phyloP scores from a whole-genome alignment of 805 yeast species.

The Soucietia sequanensis region DNA sequence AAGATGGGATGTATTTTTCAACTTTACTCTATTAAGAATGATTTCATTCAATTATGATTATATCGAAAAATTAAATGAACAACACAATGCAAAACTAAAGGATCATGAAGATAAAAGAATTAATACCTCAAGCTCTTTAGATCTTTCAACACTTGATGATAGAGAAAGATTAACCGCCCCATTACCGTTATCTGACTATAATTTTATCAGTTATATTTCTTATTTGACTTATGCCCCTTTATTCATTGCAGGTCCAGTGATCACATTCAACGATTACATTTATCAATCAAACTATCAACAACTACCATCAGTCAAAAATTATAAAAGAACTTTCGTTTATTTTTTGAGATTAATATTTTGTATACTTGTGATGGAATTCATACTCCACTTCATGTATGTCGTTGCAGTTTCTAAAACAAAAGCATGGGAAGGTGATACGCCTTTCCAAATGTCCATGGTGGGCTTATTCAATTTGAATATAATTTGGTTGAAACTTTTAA shows the following conservation, averaged over 20 bases:
- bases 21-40: constrained; percentile 82
- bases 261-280: constrained; percentile 88
- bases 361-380: constrained; percentile 81
- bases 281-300: constrained; percentile 62
- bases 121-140: constrained; percentile 4
- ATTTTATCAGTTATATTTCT: constrained; percentile 63
- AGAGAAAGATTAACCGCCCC: constrained; percentile 65
- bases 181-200: constrained; percentile 59
- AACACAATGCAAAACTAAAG: constrained; percentile 8
- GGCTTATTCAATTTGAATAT: constrained; percentile 87
- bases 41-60: constrained; percentile 82
- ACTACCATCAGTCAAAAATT: constrained; percentile 55
- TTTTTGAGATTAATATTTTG: constrained; percentile 70
- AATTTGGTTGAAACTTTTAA: constrained; percentile 87
- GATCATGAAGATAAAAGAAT: constrained; percentile 6
- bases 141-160: constrained; percentile 43
- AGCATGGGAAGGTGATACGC: constrained; percentile 88
- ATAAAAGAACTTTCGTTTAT: constrained; percentile 55
- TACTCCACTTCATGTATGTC: constrained; percentile 85
- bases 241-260: constrained; percentile 91
- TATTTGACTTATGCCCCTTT: constrained; percentile 84
- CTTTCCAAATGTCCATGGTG: constrained; percentile 92
- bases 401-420: constrained; percentile 88
- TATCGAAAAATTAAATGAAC: constrained; percentile 36
- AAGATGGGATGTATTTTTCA: constrained; percentile 96